Conservation (phyloP, 345 rosid species). For the Hypericum perforatum region DNA sequence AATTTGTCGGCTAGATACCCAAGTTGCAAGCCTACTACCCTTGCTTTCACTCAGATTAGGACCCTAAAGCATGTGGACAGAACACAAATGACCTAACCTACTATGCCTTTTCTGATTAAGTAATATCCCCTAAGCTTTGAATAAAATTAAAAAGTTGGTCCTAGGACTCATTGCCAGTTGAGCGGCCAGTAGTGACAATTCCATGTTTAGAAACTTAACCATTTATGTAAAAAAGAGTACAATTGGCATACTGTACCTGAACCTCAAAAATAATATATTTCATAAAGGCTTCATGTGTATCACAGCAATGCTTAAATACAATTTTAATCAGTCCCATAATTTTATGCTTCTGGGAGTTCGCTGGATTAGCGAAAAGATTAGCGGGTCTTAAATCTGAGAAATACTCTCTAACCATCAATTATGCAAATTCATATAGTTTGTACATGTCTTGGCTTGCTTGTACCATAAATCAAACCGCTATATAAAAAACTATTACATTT, state of each 20-base stretch:
- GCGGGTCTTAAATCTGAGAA: too few species aligned
- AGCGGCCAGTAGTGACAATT: constrained; percentile 8
- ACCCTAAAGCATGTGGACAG: constrained; percentile 22
- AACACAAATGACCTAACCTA: constrained; percentile 24
- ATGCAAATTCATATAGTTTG: too few species aligned
- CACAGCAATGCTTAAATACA: too few species aligned
- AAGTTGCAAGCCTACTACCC: background rate
- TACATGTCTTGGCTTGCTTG: too few species aligned
- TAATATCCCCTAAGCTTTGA: constrained; percentile 8
- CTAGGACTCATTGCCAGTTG: constrained; percentile 10
- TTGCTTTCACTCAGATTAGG: background rate
- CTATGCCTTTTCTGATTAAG: constrained; percentile 8
- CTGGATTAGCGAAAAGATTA: too few species aligned
- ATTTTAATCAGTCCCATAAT: too few species aligned
- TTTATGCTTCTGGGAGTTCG: too few species aligned
- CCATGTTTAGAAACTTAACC: constrained; percentile 21
- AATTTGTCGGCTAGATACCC: constrained; percentile 38
- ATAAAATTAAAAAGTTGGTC: constrained; percentile 10
- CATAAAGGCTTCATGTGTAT: background rate
- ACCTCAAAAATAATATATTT: constrained; percentile 9
- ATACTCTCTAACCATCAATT: too few species aligned
- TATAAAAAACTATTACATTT: too few species aligned
- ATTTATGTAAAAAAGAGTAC: constrained; percentile 3
- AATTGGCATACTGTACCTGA: constrained; percentile 8
- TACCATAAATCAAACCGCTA: too few species aligned